Base-by-base conservation (phyloP, 176 grass and related monocot genomes). In the Rhynchospora tenuis region DNA sequence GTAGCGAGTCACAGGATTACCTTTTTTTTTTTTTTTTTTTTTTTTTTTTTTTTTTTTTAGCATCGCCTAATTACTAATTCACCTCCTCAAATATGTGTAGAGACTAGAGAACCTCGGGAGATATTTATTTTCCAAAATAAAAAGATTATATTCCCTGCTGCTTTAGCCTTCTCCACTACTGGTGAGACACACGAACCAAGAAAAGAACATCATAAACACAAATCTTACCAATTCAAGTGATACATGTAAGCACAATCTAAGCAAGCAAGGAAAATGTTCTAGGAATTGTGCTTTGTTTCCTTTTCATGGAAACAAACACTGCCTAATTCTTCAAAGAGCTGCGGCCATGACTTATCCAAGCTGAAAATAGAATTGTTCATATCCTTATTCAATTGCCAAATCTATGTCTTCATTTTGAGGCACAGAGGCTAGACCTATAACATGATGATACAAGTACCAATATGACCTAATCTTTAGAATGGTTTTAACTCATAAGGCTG, bases 241-340 rank as follows among this genome's bases (percentile, higher is more conserved):
- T 62, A 80, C 78, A 80, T 61, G 78, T 61, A 46, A 80, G 78
- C 55, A 62, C 78, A 80, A 80, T 80, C 78, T 80, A 73, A 50
- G 69, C 69, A 73, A 73, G 69, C 69, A 73, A 24, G 69, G 22
- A 50, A 73, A 73, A 70, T 33, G 50, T 52, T 52, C 33, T 38
- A 42, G 31, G 9, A 54, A 44, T 24, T 64, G 4, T 48, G 60
- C 31, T 64, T 61, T 13, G 10, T 63, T 81, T 82, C 59, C 79
- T 82, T 82, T 82, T 5, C 60, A 3, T 29, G 61, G 45, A 64
- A 82, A 82, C 24, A 64, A 47, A 80, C 58, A 62, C 78, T 60
- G 78, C 16, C 78, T 80, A 75, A 75, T 75, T 75, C 72, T 50
- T 52, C 70, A 73, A 70, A 73, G 43, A 73, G 38, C 46, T 45